phyloP scores from a whole-genome alignment of 176 grass and related monocot species.

The Oryza nivara region DNA sequence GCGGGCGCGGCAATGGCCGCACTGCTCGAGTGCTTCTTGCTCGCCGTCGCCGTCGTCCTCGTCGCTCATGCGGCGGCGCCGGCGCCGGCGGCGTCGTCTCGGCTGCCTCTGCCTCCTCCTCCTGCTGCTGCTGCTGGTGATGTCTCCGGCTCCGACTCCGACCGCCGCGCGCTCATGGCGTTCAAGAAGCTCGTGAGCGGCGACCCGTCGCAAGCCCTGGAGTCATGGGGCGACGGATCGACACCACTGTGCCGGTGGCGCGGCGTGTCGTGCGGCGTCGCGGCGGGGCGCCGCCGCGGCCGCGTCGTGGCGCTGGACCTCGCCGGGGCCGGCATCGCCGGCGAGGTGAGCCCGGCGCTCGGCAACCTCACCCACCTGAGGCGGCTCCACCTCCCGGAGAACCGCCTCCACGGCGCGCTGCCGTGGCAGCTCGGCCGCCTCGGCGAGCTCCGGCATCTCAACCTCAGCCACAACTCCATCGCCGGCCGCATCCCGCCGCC shows the following conservation, averaged over 20 bases:
- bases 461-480: not conserved
- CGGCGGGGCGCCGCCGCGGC: not conserved
- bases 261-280: not conserved
- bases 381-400: not conserved
- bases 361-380: conserved; percentile 16
- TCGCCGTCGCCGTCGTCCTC: not conserved
- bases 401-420: not conserved
- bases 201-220: conserved; percentile 9
- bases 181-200: conserved; percentile 19
- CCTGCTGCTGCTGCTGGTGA: not conserved
- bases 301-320: conserved; percentile 10
- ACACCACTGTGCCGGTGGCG: not conserved
- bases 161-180: not conserved
- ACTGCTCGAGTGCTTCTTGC: not conserved
- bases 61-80: not conserved
- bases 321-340: not conserved
- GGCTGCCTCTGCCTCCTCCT: not conserved
- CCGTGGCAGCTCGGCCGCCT: conserved; percentile 24
- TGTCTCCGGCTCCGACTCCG: not conserved
- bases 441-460: not conserved
- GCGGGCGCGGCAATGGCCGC: not conserved
- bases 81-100: not conserved
- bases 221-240: conserved; percentile 16
- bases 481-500: not conserved
- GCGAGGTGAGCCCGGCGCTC: not conserved